phyloP scores from a whole-genome alignment of 345 rosid genomes.

The Rhizophora mangle region DNA sequence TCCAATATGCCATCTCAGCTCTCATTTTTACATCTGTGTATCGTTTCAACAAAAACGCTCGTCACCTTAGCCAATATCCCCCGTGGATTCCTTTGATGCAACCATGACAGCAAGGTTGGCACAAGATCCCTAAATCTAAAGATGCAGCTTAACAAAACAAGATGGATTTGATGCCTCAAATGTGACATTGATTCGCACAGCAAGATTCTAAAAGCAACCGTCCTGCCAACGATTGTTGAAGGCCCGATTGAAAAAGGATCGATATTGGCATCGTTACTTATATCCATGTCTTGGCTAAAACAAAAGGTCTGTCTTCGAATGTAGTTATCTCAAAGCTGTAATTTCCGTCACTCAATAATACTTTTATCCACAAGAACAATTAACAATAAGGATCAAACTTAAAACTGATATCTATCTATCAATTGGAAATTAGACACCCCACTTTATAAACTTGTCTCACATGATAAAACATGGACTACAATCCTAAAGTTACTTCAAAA shows the following conservation, averaged over 20 bases:
- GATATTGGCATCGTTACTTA: conserved; percentile 81
- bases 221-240: conserved; percentile 70
- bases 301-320: not conserved
- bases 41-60: conserved; percentile 70
- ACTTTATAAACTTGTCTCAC: too few species aligned
- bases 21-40: conserved; percentile 71
- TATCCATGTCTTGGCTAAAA: conserved; percentile 53
- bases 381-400: not conserved
- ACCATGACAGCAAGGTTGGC: conserved; percentile 64
- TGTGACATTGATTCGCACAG: conserved; percentile 72
- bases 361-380: not conserved
- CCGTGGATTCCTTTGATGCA: conserved; percentile 91
- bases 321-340: not conserved
- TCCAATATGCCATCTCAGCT: conserved; percentile 91
- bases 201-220: conserved; percentile 76
- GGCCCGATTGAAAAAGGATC: conserved; percentile 89
- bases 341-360: not conserved
- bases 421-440: not conserved
- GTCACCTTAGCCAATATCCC: conserved; percentile 90
- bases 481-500: not conserved
- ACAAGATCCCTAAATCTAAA: conserved; percentile 39
- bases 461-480: not conserved
- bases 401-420: not conserved
- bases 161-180: conserved; percentile 51
- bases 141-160: conserved; percentile 35